Evolutionary conservation across 257 asterid genomes (phyloP).

Genomic region (Solanum dulcamara): DNA sequence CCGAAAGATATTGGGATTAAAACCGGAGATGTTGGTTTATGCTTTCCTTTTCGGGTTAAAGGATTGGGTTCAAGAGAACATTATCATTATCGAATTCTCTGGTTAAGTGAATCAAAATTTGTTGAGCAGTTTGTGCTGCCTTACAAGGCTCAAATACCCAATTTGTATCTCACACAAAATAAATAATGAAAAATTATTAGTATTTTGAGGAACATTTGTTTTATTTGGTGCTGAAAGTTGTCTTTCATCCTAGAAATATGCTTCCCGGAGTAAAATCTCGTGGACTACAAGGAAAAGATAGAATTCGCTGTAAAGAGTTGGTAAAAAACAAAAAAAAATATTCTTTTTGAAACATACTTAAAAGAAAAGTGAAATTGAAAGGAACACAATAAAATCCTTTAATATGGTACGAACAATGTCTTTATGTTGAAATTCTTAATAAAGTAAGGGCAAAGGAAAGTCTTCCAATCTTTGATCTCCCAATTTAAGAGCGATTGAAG

Average conservation of each 20-base stretch:
- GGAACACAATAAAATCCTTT: too few relatives aligned
- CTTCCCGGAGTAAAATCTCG: too few relatives aligned
- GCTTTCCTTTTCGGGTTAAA: neutral
- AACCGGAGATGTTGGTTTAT: neutral
- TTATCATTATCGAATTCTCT: neutral
- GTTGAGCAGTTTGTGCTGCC: neutral
- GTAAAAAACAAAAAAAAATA: neutral
- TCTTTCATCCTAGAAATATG: neutral
- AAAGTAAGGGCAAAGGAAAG: too few relatives aligned
- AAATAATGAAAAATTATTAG: neutral
- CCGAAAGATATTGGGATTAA: neutral
- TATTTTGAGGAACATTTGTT: neutral
- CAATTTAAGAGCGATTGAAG: too few relatives aligned
- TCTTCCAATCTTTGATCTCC: too few relatives aligned
- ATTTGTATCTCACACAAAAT: neutral
- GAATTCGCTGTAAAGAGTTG: neutral
- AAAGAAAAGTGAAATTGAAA: neutral
- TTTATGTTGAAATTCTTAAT: too few relatives aligned
- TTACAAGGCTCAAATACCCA: neutral
- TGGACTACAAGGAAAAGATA: too few relatives aligned
- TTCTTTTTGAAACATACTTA: too few relatives aligned
- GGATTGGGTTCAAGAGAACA: neutral
- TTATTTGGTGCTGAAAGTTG: neutral
- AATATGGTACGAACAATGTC: too few relatives aligned
- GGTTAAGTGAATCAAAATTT: neutral